phyloP scores from a whole-genome alignment of 2,329 filamentous ascomycete genomes.

The Aspergillus udagawae region DNA sequence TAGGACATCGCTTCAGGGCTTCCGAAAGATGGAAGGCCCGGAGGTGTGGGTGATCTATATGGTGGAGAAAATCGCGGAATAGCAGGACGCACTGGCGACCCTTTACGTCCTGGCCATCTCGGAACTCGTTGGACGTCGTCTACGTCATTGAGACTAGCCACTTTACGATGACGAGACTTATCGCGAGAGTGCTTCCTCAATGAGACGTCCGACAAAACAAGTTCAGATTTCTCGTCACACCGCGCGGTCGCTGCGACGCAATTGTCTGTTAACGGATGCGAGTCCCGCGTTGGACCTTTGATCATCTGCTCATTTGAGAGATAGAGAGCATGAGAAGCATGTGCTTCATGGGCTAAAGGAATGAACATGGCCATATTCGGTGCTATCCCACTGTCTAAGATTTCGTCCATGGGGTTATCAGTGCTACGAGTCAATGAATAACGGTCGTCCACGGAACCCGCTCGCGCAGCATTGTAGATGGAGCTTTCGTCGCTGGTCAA shows the following conservation, averaged over 20 bases:
- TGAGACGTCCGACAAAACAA: neutral
- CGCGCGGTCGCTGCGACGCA: neutral
- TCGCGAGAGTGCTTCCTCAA: neutral
- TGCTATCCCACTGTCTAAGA: constrained; percentile 20
- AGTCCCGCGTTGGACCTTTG: constrained; percentile 18
- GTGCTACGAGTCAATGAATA: constrained; percentile 5
- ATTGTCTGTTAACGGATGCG: constrained; percentile 5
- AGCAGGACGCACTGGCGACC: constrained; percentile 26
- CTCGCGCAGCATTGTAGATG: constrained; percentile 36
- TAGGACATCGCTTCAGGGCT: constrained; percentile 36
- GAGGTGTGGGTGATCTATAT: constrained; percentile 37
- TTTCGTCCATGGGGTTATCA: constrained; percentile 7
- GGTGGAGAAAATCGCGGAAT: constrained; percentile 38
- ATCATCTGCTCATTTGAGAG: neutral
- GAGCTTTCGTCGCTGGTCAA: constrained; percentile 33
- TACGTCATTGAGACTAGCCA: constrained; percentile 24
- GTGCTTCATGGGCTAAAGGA: constrained; percentile 11
- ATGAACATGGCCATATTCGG: constrained; percentile 29
- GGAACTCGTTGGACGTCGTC: constrained; percentile 16
- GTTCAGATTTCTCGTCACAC: neutral
- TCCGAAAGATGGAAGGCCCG: constrained; percentile 43
- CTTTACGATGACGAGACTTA: constrained; percentile 14
- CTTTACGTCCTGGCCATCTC: constrained; percentile 20
- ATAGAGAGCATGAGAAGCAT: neutral
- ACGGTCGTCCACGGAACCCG: constrained; percentile 25